Evolutionary conservation across 495 filamentous ascomycete species (phyloP).

Genomic region (Cudoniella acicularis): DNA sequence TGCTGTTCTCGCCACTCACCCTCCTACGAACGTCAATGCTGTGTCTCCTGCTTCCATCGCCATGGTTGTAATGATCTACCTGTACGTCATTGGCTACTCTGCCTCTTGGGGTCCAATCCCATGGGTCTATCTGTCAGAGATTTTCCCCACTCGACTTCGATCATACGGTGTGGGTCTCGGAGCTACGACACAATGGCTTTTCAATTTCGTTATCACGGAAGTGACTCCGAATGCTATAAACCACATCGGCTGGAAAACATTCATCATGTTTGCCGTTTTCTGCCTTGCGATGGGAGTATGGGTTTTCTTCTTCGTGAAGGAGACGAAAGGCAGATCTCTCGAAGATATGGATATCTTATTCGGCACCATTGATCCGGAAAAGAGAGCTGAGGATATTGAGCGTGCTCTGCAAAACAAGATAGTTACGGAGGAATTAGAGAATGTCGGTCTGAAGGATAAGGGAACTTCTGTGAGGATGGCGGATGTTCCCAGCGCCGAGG

Average conservation of each 20-base stretch:
- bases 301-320: slow-evolving; percentile 44
- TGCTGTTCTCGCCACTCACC: slow-evolving; percentile 17
- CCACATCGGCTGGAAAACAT: slow-evolving; percentile 49
- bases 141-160: slow-evolving; percentile 50
- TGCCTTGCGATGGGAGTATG: slow-evolving; percentile 31
- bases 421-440: background rate
- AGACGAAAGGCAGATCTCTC: slow-evolving; percentile 29
- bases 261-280: slow-evolving; percentile 56
- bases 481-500: background rate
- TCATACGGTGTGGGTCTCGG: slow-evolving; percentile 43
- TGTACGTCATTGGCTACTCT: slow-evolving; percentile 44
- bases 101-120: slow-evolving; percentile 49
- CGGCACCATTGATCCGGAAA: slow-evolving; percentile 35
- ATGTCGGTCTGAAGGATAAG: background rate
- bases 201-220: slow-evolving; percentile 53
- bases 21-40: slow-evolving; percentile 7
- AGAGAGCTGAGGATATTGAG: slow-evolving; percentile 39
- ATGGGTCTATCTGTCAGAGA: slow-evolving; percentile 49
- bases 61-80: slow-evolving; percentile 47
- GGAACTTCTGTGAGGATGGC: background rate
- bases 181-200: slow-evolving; percentile 51
- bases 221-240: slow-evolving; percentile 48
- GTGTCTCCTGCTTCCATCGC: slow-evolving; percentile 37
- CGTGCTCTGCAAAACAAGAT: slow-evolving; percentile 33
- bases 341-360: slow-evolving; percentile 34